Conservation (phyloP, 208 protist genomes). For the Herpetomonas tarakana region DNA sequence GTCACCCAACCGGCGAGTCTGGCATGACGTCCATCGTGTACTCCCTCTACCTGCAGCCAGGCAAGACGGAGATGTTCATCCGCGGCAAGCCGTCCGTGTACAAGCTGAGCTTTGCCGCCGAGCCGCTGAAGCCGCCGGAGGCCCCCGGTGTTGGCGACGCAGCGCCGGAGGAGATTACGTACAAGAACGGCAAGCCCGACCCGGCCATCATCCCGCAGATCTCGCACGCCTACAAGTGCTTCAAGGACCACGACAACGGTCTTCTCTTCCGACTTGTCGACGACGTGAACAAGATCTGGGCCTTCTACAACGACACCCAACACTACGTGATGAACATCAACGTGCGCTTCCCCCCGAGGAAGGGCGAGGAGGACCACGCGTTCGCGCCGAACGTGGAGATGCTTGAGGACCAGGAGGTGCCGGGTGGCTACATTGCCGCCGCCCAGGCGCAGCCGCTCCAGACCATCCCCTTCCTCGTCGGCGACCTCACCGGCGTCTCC, state of each 20-base stretch:
- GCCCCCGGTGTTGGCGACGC: not conserved
- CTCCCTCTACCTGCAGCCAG: conserved; percentile 44
- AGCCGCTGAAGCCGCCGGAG: conserved; percentile 26
- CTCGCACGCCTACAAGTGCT: conserved; percentile 57
- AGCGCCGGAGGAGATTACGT: conserved; percentile 19
- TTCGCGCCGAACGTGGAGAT: conserved; percentile 31
- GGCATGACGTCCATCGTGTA: conserved; percentile 23
- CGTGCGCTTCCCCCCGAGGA: conserved; percentile 31
- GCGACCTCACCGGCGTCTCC: conserved; percentile 23
- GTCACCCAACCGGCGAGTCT: not conserved
- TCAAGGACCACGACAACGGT: conserved; percentile 72
- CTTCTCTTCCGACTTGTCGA: conserved; percentile 84
- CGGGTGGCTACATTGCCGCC: conserved; percentile 38
- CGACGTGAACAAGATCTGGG: conserved; percentile 56
- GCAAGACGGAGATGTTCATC: conserved; percentile 55
- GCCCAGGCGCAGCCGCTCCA: conserved; percentile 51
- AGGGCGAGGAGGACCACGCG: conserved; percentile 14
- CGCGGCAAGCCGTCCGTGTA: conserved; percentile 45
- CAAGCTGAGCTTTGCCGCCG: conserved; percentile 58
- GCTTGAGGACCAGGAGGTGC: conserved; percentile 21
- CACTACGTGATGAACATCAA: conserved; percentile 67
- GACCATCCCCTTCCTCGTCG: conserved; percentile 60
- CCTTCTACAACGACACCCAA: conserved; percentile 84
- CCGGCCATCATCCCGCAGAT: conserved; percentile 40
- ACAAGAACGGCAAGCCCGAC: conserved; percentile 59